Base-by-base conservation (phyloP, 768 basidiomycete species). In the Cyclocybe aegerita region DNA sequence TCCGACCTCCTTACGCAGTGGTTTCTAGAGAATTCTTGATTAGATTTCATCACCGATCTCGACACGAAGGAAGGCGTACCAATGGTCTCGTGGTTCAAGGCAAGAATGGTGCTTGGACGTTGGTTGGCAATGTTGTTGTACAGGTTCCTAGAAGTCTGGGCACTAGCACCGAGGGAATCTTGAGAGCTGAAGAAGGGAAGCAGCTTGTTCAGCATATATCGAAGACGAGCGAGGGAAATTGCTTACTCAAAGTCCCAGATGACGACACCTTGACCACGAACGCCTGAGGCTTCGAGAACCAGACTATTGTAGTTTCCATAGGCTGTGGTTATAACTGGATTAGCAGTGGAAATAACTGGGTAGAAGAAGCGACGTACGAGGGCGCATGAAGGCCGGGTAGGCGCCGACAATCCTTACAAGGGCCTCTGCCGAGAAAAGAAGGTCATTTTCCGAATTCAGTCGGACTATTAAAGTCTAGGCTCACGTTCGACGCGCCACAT, bases 301-400 rank as follows among this genome's bases (percentile, higher is more conserved):
- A 64, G 52, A 41, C 71, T 53, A 49, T 76, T 76, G 63, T 69
- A 72, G 42, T 64, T 62, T 1, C 77, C 77, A 52, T 66, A 79
- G 10, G 77, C 71, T 66, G 56, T 4, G 35, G 32, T 7, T 35
- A 38, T 1, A 43, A 7, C 2, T n/a, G 23, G 29, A 17, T 43
- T 33, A 34, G 48, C 17, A 23, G 37, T 37, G 15, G 2, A 31
- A 16, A n/a, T 11, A 37, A 16, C 9, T 36, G 23, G 40, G 14
- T 33, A 31, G 32, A 9, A 17, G 31, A 42, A 2, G 12, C 8
- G 9, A 38, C 47, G 29, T 39, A 69, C 67, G 73, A 34, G 72
- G 73, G 29, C 73, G 69, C 67, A 71, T 68, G 54, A 70, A 70
- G 4, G 73, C 73, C 12, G 70, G 70, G 15, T 57, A 53, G 30